Evolutionary conservation across 2,329 filamentous ascomycete species (phyloP).

Genomic region (Penicillium sp.): DNA sequence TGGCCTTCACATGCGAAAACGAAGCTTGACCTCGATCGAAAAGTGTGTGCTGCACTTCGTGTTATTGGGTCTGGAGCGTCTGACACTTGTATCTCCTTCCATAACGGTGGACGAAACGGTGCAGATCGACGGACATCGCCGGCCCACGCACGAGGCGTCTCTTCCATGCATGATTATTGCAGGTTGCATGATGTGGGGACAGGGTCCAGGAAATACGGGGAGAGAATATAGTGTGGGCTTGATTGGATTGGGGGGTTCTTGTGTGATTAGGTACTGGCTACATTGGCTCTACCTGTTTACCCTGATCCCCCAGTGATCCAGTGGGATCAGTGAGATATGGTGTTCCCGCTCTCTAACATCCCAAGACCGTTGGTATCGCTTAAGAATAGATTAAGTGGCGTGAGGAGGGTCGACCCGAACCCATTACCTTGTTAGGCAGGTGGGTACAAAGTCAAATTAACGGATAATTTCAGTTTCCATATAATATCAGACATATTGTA

Average conservation of each 20-base stretch:
- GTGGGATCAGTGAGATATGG: too few species aligned
- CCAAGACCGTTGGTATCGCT: too few species aligned
- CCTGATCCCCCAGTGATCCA: too few species aligned
- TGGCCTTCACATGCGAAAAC: constrained; percentile 1
- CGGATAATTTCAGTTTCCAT: not conserved
- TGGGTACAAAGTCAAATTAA: constrained; percentile 6
- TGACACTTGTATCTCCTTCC: constrained; percentile 10
- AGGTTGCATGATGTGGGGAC: not conserved
- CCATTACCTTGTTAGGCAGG: constrained; percentile 7
- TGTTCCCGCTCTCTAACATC: too few species aligned
- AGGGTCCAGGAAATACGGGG: constrained; percentile 5
- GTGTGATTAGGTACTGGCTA: too few species aligned
- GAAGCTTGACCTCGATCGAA: not conserved
- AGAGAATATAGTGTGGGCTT: too few species aligned
- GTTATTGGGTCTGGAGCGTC: not conserved
- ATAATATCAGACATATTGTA: too few species aligned
- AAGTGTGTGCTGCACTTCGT: not conserved
- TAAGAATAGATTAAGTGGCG: constrained; percentile 5
- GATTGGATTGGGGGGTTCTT: too few species aligned
- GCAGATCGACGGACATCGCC: constrained; percentile 2
- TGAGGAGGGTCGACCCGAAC: constrained; percentile 10
- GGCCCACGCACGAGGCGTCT: not conserved
- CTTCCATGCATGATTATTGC: constrained; percentile 7
- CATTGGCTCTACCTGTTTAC: too few species aligned
- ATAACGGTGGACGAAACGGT: not conserved